These are phyloP conservation scores for Podospora sp. DNA, from an alignment of 495 filamentous ascomycete genomes.

Conservation along the genomic window DNA sequence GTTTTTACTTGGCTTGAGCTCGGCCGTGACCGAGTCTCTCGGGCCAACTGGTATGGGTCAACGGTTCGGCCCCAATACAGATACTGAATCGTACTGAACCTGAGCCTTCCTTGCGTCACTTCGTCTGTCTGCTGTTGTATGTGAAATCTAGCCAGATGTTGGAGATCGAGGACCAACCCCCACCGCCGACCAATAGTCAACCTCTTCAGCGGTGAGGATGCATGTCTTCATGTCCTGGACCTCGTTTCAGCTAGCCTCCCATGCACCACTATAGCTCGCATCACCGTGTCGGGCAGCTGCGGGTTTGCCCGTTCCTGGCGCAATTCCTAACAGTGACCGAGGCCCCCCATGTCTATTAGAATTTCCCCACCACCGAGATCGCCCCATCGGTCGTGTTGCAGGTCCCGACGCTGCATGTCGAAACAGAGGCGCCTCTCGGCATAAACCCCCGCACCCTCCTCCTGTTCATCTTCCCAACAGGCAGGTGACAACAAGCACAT, in stretches of 20 bases:
- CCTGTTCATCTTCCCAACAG: neutral
- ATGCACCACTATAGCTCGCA: neutral
- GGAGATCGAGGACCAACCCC: neutral
- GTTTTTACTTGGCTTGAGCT: constrained; percentile 35
- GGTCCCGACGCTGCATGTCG: neutral
- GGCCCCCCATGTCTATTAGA: neutral
- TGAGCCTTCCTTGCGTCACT: constrained; percentile 22
- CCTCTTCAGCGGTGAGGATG: neutral
- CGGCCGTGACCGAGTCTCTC: constrained; percentile 20
- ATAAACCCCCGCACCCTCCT: neutral
- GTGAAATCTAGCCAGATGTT: neutral
- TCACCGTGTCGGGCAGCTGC: constrained; percentile 1
- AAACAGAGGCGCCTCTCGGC: neutral
- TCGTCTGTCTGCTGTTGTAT: neutral
- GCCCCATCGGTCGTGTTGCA: neutral
- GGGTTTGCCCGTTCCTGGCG: neutral
- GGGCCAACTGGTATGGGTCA: constrained; percentile 30
- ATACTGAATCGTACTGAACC: constrained; percentile 28
- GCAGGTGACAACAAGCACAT: neutral
- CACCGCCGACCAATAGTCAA: neutral
- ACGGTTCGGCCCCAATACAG: constrained; percentile 27
- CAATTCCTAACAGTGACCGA: neutral
- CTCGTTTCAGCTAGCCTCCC: neutral
- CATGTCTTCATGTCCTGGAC: neutral
- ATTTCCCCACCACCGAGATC: neutral